Conservation (phyloP, 768 basidiomycete species). For the Kwoniella sp. region DNA sequence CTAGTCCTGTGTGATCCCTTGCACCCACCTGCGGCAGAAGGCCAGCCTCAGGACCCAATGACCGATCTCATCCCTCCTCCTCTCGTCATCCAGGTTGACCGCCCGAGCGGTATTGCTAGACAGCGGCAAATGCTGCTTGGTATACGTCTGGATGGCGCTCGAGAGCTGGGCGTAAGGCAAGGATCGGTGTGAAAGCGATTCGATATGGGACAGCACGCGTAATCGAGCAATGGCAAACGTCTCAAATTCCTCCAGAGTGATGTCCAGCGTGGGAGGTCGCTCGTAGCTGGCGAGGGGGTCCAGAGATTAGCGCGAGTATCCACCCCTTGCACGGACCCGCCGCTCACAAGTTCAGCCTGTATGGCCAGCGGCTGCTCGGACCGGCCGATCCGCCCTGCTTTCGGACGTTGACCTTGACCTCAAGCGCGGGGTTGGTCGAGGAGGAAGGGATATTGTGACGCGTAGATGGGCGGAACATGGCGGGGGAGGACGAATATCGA, state of each 20-base stretch:
- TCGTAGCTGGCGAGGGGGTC: constrained; percentile 69
- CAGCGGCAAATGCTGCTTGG: constrained; percentile 72
- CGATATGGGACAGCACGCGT: constrained; percentile 35
- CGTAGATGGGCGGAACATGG: constrained; percentile 48
- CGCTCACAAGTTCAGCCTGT: constrained; percentile 64
- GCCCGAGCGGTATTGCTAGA: constrained; percentile 55
- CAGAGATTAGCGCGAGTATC: constrained; percentile 1
- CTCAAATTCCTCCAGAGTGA: constrained; percentile 94
- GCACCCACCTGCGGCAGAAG: constrained; percentile 88
- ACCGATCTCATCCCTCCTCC: constrained; percentile 77
- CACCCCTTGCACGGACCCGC: background rate
- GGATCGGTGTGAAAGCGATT: constrained; percentile 37
- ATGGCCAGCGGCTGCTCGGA: constrained; percentile 34
- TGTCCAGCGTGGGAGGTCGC: constrained; percentile 73
- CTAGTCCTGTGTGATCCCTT: too few species aligned
- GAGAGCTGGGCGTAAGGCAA: constrained; percentile 27
- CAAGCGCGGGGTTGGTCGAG: constrained; percentile 21
- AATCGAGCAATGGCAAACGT: constrained; percentile 81
- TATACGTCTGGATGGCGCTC: constrained; percentile 58
- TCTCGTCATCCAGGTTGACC: constrained; percentile 59
- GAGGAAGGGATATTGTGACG: constrained; percentile 27
- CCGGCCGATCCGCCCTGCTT: constrained; percentile 22
- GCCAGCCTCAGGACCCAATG: constrained; percentile 92
- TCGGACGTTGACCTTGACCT: constrained; percentile 43
- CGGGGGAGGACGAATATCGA: background rate